Base-by-base conservation (phyloP, 1,139 yeast species). In the Candida tropicalis region DNA sequence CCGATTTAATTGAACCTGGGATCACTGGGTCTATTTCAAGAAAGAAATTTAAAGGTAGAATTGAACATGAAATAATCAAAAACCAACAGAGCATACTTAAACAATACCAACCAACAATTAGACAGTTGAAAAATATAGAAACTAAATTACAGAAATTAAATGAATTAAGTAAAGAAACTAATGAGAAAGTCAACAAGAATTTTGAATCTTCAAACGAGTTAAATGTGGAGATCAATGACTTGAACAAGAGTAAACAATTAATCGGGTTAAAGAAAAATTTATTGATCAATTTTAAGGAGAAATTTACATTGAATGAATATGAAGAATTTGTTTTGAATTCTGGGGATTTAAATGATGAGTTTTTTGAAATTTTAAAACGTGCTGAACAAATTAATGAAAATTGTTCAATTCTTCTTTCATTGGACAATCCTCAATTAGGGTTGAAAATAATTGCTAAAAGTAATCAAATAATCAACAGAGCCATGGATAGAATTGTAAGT, bases 371-470 rank as follows among this genome's bases (percentile, higher is more conserved):
- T 1, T 66, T 91, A 38, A 63, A 67, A 17, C 84, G 82, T 54
- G 84, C 88, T 11, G 83, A 84, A 53, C 57, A 58, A 24, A 84
- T 90, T 22, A 81, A 83, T 56, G 75, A 77, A 31, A 80, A 83
- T 49, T 87, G 95, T 48, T 81, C 84, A 45, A 77, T 84, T 18
- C 68, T 88, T 40, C 72, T 87, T 29, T 77, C 86, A 7, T 73
- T 82, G 55, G 87, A 84, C 39, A 83, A 84, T 56, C 85, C 84
- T n/a, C 75, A 75, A 40, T 67, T 88, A 22, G 97, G 97, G 2
- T 60, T 78, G 29, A 80, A 81, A 38, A 80, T 91, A 40, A 80
- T 90, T 80, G 66, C 75, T 10, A 77, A 81, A 52, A 77, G 82
- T 65, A 75, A 79, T 31, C 66, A 62, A n/a, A 63, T 78, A 38